Percentiles rank a stretch among this genome's conserved stretches.
These are phyloP conservation scores for Emmonsiellopsis sp. DNA, from an alignment of 2,329 filamentous ascomycete species.

Conservation along the genomic window DNA sequence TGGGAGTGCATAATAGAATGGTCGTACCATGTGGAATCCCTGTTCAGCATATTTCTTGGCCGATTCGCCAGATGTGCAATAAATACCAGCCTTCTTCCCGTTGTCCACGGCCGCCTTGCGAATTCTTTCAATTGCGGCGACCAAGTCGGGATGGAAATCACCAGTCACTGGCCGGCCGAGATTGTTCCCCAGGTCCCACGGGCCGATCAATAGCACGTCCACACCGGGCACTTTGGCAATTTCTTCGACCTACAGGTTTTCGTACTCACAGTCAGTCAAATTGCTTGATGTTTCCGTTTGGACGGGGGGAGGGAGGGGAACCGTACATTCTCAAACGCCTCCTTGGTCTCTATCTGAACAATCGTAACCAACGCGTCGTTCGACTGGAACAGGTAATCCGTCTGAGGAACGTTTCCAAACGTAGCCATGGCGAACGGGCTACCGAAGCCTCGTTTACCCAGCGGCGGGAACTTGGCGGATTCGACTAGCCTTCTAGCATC, in stretches of 20 bases:
- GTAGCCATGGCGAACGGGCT: slow-evolving; percentile 44
- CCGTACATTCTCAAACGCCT: slow-evolving; percentile 29
- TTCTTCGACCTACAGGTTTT: slow-evolving; percentile 28
- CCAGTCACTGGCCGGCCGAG: slow-evolving; percentile 44
- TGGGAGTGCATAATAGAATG: background rate
- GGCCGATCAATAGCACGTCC: slow-evolving; percentile 45
- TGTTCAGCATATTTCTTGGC: slow-evolving; percentile 42
- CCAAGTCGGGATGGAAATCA: slow-evolving; percentile 41
- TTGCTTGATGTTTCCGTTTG: background rate
- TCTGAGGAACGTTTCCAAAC: slow-evolving; percentile 25
- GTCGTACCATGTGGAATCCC: slow-evolving; percentile 46
- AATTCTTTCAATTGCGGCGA: slow-evolving; percentile 42
- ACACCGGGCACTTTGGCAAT: slow-evolving; percentile 45
- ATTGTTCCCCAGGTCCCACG: slow-evolving; percentile 49
- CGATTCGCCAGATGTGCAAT: slow-evolving; percentile 43
- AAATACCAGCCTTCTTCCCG: slow-evolving; percentile 47
- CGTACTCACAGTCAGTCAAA: background rate
- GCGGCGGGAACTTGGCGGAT: slow-evolving; percentile 47
- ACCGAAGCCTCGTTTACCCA: slow-evolving; percentile 47
- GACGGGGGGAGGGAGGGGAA: background rate
- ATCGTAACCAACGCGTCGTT: slow-evolving; percentile 45
- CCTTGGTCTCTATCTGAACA: slow-evolving; percentile 34
- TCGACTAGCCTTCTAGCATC: slow-evolving; percentile 44
- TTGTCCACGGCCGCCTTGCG: slow-evolving; percentile 42
- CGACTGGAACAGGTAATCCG: slow-evolving; percentile 46